A percentile compares a stretch with the other conserved stretches of the same genome.
Evolutionary conservation across 257 asterid species (phyloP).

Genomic region (Echites panduratus): DNA sequence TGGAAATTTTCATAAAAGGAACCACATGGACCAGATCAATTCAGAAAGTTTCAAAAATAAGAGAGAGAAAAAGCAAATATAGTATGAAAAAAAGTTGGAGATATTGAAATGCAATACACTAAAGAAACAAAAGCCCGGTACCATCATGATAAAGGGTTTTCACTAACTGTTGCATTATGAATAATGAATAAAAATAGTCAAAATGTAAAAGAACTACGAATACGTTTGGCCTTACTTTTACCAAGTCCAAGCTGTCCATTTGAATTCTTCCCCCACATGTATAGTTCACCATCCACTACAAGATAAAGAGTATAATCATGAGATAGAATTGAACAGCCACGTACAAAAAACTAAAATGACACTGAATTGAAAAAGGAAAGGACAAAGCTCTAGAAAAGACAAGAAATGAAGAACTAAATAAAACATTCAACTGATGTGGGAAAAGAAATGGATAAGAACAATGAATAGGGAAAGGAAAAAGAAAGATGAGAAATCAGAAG

Average conservation of each 20-base stretch:
- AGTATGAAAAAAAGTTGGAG: neutral
- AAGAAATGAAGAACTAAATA: neutral
- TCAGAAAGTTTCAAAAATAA: neutral
- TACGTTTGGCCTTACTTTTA: constrained; percentile 52
- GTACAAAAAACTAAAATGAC: constrained; percentile 3
- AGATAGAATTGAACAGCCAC: constrained; percentile 17
- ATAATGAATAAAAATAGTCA: neutral
- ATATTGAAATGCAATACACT: neutral
- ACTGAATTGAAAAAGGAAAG: neutral
- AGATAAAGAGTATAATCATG: constrained; percentile 11
- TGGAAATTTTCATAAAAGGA: neutral
- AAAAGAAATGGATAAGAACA: too few species aligned
- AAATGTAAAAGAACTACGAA: neutral
- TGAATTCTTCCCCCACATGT: constrained; percentile 90
- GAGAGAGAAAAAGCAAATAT: neutral
- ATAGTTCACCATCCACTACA: constrained; percentile 89
- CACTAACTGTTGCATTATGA: neutral
- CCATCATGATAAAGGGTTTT: constrained; percentile 2
- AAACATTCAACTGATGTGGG: neutral
- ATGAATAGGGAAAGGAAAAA: neutral
- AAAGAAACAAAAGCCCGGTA: neutral
- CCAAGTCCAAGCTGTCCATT: constrained; percentile 97
- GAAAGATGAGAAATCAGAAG: neutral
- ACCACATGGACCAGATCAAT: neutral
- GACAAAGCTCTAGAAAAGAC: neutral